Percentiles rank a stretch among this genome's conserved stretches.
Evolutionary conservation across 441 rosid genomes (phyloP).

Genomic region (Syzygium malaccense): DNA sequence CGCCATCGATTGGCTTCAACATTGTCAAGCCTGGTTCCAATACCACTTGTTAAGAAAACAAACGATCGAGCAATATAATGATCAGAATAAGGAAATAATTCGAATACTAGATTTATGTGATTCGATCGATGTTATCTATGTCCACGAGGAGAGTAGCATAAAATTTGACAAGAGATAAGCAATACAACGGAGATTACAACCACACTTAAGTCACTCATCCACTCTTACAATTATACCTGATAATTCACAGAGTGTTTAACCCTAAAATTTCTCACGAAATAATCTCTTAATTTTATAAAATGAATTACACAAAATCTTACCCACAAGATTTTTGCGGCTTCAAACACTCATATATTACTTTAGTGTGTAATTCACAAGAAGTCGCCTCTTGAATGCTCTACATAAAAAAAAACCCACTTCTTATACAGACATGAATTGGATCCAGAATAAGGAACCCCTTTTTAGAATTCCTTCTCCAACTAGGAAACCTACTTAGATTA

Average conservation of each 20-base stretch:
- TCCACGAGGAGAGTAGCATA: not conserved
- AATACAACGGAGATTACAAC: not conserved
- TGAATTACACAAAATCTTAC: not conserved
- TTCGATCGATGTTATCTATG: not conserved
- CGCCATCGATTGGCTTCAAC: not conserved
- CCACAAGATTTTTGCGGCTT: not conserved
- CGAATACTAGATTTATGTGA: rapidly evolving
- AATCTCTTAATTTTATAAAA: not conserved
- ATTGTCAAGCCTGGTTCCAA: not conserved
- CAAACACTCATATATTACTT: not conserved
- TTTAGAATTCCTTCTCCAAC: not conserved
- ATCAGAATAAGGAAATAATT: not conserved
- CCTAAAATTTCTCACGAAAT: not conserved
- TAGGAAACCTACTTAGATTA: not conserved
- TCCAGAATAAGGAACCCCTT: not conserved
- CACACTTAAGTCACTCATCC: not conserved
- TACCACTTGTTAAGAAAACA: not conserved
- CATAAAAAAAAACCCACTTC: not conserved
- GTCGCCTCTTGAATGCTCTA: not conserved
- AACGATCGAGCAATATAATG: not conserved
- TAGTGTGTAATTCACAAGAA: not conserved
- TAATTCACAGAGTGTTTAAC: not conserved
- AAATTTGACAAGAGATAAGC: not conserved
- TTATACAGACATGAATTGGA: not conserved
- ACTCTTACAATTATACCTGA: not conserved